Evolutionary conservation across 2,329 filamentous ascomycete genomes (phyloP).

Genomic region (Boeremia exigua): DNA sequence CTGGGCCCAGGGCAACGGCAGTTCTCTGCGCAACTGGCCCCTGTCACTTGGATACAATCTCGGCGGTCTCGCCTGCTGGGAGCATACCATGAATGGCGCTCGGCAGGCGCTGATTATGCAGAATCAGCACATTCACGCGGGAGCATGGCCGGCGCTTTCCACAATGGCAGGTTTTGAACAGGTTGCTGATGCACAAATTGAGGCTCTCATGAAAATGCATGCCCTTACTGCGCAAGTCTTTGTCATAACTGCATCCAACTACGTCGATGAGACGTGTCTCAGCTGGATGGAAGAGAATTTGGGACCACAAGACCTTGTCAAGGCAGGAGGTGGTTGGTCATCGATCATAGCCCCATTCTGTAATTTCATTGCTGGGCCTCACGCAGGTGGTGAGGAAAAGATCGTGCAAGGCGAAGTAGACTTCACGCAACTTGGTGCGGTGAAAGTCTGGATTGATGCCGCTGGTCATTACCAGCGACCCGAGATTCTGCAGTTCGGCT

Average conservation of each 20-base stretch:
- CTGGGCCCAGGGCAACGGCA: constrained; percentile 46
- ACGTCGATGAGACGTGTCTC: constrained; percentile 52
- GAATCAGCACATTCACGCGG: constrained; percentile 46
- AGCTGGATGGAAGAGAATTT: constrained; percentile 50
- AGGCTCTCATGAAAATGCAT: constrained; percentile 56
- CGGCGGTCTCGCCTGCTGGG: constrained; percentile 47
- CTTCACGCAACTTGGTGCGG: constrained; percentile 37
- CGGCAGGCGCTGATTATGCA: constrained; percentile 45
- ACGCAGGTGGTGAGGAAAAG: constrained; percentile 43
- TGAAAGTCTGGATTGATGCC: constrained; percentile 50
- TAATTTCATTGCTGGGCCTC: constrained; percentile 43
- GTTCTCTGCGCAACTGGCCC: constrained; percentile 39
- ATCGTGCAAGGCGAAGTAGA: constrained; percentile 46
- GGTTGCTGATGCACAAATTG: constrained; percentile 53
- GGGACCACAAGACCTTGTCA: constrained; percentile 42
- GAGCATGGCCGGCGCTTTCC: constrained; percentile 48
- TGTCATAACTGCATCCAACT: constrained; percentile 52
- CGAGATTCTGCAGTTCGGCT: constrained; percentile 44
- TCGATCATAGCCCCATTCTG: constrained; percentile 47
- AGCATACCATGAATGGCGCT: constrained; percentile 49
- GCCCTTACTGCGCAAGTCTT: constrained; percentile 55
- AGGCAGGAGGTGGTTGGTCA: constrained; percentile 46
- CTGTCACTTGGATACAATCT: constrained; percentile 43
- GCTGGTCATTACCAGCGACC: constrained; percentile 46
- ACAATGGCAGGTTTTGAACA: constrained; percentile 50